Evolutionary conservation across 768 basidiomycete species (phyloP).

Genomic region (Agaricus blazei): DNA sequence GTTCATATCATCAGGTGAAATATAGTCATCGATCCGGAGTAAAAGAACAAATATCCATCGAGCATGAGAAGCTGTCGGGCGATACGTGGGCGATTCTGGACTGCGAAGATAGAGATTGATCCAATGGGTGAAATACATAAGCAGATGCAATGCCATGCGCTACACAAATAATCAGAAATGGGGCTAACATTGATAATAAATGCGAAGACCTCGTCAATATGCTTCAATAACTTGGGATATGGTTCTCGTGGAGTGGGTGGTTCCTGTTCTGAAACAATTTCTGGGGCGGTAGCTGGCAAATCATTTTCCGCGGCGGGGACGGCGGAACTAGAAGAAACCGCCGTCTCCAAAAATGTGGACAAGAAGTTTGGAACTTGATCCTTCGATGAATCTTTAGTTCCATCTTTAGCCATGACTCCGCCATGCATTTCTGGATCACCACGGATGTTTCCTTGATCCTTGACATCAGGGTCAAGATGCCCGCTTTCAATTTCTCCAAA

Average conservation of each 20-base stretch:
- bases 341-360: slow-evolving; percentile 36
- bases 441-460: neutral
- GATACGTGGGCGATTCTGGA: slow-evolving; percentile 27
- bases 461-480: slow-evolving; percentile 19
- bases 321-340: slow-evolving; percentile 24
- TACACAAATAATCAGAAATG: slow-evolving; percentile 24
- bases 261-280: neutral
- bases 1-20: slow-evolving; percentile 74
- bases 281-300: neutral
- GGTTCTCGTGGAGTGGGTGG: slow-evolving; percentile 48
- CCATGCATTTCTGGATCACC: neutral
- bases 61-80: slow-evolving; percentile 53
- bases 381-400: slow-evolving; percentile 31
- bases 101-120: slow-evolving; percentile 57
- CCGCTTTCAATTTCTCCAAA: slow-evolving; percentile 15
- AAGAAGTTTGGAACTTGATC: slow-evolving; percentile 30
- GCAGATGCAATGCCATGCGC: slow-evolving; percentile 66
- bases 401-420: slow-evolving; percentile 32
- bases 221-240: slow-evolving; percentile 47
- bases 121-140: slow-evolving; percentile 86
- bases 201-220: slow-evolving; percentile 61
- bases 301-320: neutral
- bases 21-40: slow-evolving; percentile 58
- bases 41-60: slow-evolving; percentile 79
- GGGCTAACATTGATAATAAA: neutral